Conservation (phyloP, 176 grass and related monocot genomes). For the Cenchrus purpureus region DNA sequence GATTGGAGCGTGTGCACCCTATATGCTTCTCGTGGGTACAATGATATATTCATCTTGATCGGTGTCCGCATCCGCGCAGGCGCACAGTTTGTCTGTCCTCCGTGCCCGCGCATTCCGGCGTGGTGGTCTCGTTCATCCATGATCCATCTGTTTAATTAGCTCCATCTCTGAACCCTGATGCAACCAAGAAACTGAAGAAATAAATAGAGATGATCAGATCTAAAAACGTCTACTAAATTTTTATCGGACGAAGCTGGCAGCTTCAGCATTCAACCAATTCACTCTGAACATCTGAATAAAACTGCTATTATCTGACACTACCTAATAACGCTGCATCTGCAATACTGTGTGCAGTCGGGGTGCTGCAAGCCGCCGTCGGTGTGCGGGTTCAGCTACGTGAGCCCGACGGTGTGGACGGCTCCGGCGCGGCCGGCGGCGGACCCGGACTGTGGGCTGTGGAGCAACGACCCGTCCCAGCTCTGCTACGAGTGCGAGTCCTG, state of each 20-base stretch:
- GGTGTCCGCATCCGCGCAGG: background rate
- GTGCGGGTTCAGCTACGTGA: conserved; percentile 79
- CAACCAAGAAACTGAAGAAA: background rate
- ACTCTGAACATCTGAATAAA: background rate
- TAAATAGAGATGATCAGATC: background rate
- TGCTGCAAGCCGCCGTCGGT: conserved; percentile 87
- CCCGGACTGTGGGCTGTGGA: conserved; percentile 75
- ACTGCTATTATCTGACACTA: background rate
- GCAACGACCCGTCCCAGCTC: conserved; percentile 68
- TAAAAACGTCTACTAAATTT: background rate
- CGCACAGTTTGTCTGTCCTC: conserved; percentile 36
- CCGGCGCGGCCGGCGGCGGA: conserved; percentile 52
- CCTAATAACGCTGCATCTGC: background rate
- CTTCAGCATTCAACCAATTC: background rate
- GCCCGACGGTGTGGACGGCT: conserved; percentile 84
- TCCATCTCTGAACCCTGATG: background rate
- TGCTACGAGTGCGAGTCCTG: conserved; percentile 90
- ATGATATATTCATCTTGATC: conserved; percentile 1
- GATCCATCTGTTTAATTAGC: background rate
- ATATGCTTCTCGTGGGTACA: background rate
- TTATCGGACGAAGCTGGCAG: background rate
- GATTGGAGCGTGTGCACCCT: background rate
- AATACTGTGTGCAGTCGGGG: conserved; percentile 49
- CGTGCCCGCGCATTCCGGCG: background rate
- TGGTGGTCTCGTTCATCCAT: conserved; percentile 1